Conservation (phyloP, 2,329 filamentous ascomycete genomes). For the Periconia digitata region DNA sequence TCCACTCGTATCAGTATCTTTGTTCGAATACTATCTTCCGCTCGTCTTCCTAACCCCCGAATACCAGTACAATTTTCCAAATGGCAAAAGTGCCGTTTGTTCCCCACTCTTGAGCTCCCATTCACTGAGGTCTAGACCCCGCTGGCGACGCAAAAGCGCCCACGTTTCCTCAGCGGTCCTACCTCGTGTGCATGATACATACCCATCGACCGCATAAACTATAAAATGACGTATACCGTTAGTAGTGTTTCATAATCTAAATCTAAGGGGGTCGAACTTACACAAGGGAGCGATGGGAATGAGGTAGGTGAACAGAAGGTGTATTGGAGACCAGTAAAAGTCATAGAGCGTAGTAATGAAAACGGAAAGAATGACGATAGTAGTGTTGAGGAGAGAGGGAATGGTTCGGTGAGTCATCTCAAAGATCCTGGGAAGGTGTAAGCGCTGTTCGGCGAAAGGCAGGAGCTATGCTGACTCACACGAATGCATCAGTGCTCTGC, state of each 20-base stretch:
- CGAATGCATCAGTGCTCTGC: not conserved
- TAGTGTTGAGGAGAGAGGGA: slow-evolving; percentile 5
- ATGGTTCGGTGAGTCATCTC: slow-evolving; percentile 12
- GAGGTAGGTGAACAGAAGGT: slow-evolving; percentile 10
- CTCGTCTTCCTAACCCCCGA: not conserved
- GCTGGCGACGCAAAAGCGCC: not conserved
- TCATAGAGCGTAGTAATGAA: slow-evolving; percentile 6
- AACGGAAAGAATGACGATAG: slow-evolving; percentile 4
- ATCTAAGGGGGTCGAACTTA: too few relatives aligned
- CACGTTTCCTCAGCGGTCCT: slow-evolving; percentile 1
- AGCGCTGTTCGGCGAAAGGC: not conserved
- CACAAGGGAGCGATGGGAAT: slow-evolving; percentile 8
- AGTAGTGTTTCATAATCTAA: too few relatives aligned
- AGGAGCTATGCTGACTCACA: not conserved
- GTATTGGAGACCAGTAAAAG: slow-evolving; percentile 6
- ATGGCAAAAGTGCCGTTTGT: not conserved
- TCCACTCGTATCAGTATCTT: too few relatives aligned
- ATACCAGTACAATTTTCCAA: slow-evolving; percentile 4
- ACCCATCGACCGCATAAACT: slow-evolving; percentile 10
- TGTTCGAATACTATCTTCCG: too few relatives aligned
- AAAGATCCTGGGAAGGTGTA: slow-evolving; percentile 8
- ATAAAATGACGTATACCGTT: too few relatives aligned
- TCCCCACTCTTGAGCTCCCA: slow-evolving; percentile 2
- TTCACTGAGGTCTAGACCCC: not conserved
- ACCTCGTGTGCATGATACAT: slow-evolving; percentile 9